Evolutionary conservation across 2,329 filamentous ascomycete genomes (phyloP).

Genomic region (Penicillium paneum): DNA sequence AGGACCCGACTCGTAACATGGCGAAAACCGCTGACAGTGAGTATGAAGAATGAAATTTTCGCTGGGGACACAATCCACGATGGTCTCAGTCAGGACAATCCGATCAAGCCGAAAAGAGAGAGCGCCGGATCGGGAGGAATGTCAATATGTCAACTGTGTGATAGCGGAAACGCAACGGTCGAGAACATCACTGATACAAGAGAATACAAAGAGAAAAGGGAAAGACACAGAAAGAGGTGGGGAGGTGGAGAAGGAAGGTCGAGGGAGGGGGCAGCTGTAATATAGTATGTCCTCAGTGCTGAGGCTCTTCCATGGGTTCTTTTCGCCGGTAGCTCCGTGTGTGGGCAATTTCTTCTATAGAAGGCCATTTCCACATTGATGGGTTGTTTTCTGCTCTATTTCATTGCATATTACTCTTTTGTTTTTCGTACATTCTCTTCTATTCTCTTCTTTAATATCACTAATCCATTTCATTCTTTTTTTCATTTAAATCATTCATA

Average conservation of each 20-base stretch:
- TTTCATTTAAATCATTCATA: neutral
- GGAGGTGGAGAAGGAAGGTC: neutral
- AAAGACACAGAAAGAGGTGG: conserved; percentile 7
- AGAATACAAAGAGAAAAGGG: conserved; percentile 4
- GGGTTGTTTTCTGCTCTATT: no score
- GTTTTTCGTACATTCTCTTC: neutral
- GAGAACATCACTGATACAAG: conserved; percentile 19
- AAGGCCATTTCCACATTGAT: neutral
- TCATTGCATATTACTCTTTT: neutral
- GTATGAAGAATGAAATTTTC: neutral
- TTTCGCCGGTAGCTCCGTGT: conserved; percentile 14
- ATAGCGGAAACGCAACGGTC: conserved; percentile 19
- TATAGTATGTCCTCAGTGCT: neutral
- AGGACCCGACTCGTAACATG: conserved; percentile 45
- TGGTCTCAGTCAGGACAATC: conserved; percentile 4
- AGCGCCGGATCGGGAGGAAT: conserved; percentile 27
- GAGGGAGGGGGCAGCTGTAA: neutral
- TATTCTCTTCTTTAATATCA: neutral
- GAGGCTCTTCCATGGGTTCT: conserved; percentile 11
- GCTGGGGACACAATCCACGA: neutral
- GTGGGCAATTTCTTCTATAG: neutral
- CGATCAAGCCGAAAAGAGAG: conserved; percentile 7
- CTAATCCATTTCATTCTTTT: neutral
- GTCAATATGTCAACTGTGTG: conserved; percentile 27
- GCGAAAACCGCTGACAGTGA: conserved; percentile 1